Evolutionary conservation across 1,284 basidiomycete species (phyloP), one percentile per base, ranked within the genome.

Genomic region (Porodaedalea pini): DNA sequence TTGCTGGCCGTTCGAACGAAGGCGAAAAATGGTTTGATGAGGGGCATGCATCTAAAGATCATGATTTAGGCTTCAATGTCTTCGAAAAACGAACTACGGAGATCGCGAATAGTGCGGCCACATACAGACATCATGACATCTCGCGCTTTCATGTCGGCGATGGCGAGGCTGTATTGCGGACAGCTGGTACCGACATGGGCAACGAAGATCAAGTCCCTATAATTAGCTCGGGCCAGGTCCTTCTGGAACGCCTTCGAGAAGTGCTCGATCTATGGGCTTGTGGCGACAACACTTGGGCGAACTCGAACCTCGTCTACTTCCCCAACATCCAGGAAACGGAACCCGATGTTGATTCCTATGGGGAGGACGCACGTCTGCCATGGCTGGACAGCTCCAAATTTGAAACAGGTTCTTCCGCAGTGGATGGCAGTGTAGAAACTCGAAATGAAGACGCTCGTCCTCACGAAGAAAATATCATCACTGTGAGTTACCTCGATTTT

Each of bases 161-260:
- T 31, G 29, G 6, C 15, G 32, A 44, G 32, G 27, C 8, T 6
- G 37, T 23, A 4, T 23, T 17, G 7, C 36, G 6, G 17, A 37
- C 25, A 37, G 19, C 11, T 3, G 31, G 2, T 19, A 21, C 45
- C 39, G 25, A 32, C 54, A 29, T n/a, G 6, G 54, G 47, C 47
- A 40, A 23, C 19, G 47, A 56, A 31, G 47, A 56, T 41, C 34
- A 23, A 19, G 36, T 29, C 17, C 27, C 15, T 36, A 27, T 23
- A 31, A 19, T 29, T 45, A 53, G 34, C 36, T 36, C 11, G 54
- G 54, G 23, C 41, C 56, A 57, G 39, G 36, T 44, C 45, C 19
- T 59, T 51, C 45, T 55, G 48, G 52, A 54, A 8, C 58, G 37
- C 23, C 32, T 59, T 36, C 27, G 41, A 21, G 58, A 51, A 41